Evolutionary conservation across 2,329 filamentous ascomycete species (phyloP), one percentile per base, ranked within the genome.

Genomic region (Ophiosphaerella korrae): DNA sequence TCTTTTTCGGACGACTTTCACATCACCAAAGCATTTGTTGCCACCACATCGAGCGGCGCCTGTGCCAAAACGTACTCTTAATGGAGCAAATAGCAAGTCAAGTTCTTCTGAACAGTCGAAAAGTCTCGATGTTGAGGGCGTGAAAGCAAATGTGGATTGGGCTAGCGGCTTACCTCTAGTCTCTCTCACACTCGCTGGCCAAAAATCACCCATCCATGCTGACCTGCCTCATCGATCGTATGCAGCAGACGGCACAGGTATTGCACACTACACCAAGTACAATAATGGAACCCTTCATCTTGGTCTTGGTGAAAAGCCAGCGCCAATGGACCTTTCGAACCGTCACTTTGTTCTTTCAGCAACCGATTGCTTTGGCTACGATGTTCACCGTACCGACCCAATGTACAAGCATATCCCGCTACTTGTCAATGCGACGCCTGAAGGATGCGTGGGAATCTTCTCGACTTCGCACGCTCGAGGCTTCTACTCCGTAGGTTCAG

Each of bases 351-450:
- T 81, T 23, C 76, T 90, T 12, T 84, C 86, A 0, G 86, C 85
- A 2, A 89, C 85, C 0, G 88, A 90, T 68, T 87, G 83, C 33
- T 90, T 90, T 59, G 86, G 88, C 2, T 90, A 91, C 63, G 87
- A 90, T 59, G 82, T 85, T 3, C 84, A 89, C 65, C 81, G 81
- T 8, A 88, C 86, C 2, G 87, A 90, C 67, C 88, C 88, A 0
- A 76, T 90, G 46, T 90, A 90, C 75, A 90, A 91, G 73, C 85
- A 90, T 62, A 88, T 90, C 34, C 88, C 88, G 0, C 78, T 90
- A 0, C 76, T 91, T 24, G 86, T 90, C 71, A 88, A 88, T 48
- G 84, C 82, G 0, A 86, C 84, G 0, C 82, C 85, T 0, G 64
- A 81, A 2, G 87, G 86, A 0, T 87, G 84, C 43, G 80, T 90